Conservation (phyloP, 768 basidiomycete genomes). For the Lepiota brunneoincarnata region DNA sequence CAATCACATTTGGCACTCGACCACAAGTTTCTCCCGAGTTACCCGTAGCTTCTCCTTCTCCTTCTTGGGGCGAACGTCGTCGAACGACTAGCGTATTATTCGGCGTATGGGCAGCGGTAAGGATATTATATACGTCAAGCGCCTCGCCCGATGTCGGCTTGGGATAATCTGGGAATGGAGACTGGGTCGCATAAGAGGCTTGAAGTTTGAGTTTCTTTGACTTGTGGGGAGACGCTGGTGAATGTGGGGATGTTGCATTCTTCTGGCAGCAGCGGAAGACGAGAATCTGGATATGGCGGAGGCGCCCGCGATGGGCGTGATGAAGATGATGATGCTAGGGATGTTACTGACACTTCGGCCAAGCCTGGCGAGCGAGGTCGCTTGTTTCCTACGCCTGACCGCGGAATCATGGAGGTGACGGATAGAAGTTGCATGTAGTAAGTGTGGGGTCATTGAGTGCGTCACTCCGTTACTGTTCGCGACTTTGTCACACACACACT, state of each 20-base stretch:
- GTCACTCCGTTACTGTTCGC: constrained; percentile 21
- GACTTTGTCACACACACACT: constrained; percentile 11
- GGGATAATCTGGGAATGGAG: constrained; percentile 45
- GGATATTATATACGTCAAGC: constrained; percentile 36
- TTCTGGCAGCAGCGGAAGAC: not conserved
- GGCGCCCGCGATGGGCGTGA: not conserved
- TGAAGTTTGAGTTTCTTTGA: constrained; percentile 52
- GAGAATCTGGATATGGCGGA: not conserved
- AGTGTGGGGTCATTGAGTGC: not conserved
- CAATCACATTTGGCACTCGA: constrained; percentile 50
- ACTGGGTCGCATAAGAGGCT: constrained; percentile 34
- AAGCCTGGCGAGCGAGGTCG: not conserved
- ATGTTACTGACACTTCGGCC: not conserved
- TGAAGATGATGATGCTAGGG: not conserved
- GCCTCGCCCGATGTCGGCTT: constrained; percentile 45
- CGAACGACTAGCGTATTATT: constrained; percentile 25
- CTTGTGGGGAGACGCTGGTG: constrained; percentile 16
- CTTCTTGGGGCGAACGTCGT: constrained; percentile 20
- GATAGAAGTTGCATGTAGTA: not conserved
- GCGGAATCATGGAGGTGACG: not conserved
- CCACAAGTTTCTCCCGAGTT: constrained; percentile 47
- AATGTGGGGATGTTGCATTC: not conserved
- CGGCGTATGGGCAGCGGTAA: constrained; percentile 35
- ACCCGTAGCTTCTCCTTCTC: no score
- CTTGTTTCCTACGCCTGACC: not conserved